phyloP scores from a whole-genome alignment of 768 basidiomycete genomes.

The Boletus subcaerulescens region DNA sequence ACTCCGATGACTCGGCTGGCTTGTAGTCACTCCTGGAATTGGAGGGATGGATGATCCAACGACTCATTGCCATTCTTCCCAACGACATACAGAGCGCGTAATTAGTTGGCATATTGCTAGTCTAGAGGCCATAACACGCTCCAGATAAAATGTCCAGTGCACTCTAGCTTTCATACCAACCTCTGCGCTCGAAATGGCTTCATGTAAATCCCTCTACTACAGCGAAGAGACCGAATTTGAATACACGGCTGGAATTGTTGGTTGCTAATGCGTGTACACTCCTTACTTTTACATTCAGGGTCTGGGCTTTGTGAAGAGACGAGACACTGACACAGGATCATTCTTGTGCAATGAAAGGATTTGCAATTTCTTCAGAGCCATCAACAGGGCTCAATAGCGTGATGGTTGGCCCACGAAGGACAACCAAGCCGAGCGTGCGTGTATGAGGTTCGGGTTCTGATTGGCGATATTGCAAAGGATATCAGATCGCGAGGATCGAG shows the following conservation, averaged over 20 bases:
- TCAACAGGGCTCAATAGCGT: slow-evolving; percentile 93
- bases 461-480: neutral
- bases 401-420: slow-evolving; percentile 91
- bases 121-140: neutral
- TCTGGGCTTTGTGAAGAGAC: neutral
- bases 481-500: slow-evolving; percentile 14
- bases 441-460: slow-evolving; percentile 63
- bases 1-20: slow-evolving; percentile 18
- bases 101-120: neutral
- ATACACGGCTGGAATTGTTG: neutral
- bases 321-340: slow-evolving; percentile 19
- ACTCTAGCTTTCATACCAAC: slow-evolving; percentile 10
- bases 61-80: neutral
- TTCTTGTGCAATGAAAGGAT: slow-evolving; percentile 79
- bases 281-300: neutral
- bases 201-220: slow-evolving; percentile 20
- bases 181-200: slow-evolving; percentile 12
- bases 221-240: slow-evolving; percentile 8
- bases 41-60: slow-evolving; percentile 1
- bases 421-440: slow-evolving; percentile 77
- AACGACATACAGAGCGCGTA: neutral
- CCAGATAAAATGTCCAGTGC: slow-evolving; percentile 4
- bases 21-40: neutral
- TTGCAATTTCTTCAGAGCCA: slow-evolving; percentile 91
- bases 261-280: slow-evolving; percentile 1